phyloP scores from a whole-genome alignment of 805 yeast genomes.

The Spencermartinsiella europaea region DNA sequence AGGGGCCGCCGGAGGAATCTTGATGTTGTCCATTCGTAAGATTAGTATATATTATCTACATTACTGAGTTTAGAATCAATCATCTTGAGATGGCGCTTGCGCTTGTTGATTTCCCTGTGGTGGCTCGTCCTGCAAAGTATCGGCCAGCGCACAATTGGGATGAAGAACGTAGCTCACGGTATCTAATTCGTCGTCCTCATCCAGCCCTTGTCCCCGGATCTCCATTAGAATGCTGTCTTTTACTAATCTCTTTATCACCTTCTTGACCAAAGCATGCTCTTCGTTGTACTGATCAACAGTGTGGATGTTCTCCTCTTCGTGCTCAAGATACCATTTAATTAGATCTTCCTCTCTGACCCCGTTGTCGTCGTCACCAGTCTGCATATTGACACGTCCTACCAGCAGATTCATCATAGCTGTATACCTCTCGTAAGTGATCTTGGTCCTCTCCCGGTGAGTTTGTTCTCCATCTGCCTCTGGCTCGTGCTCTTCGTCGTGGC shows the following conservation, averaged over 20 bases:
- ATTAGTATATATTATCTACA: too few species aligned
- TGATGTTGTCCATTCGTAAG: too few species aligned
- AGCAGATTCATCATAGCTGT: conserved; percentile 76
- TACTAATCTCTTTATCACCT: conserved; percentile 77
- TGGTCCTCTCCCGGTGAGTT: conserved; percentile 33
- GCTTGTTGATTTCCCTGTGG: background rate
- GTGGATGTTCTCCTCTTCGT: conserved; percentile 63
- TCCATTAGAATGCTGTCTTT: conserved; percentile 80
- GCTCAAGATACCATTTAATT: conserved; percentile 75
- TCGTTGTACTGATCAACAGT: conserved; percentile 65
- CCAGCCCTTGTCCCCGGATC: conserved; percentile 43
- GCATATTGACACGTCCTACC: conserved; percentile 59
- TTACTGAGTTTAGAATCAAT: too few species aligned
- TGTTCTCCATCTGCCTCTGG: conserved; percentile 3
- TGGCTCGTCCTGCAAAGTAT: background rate
- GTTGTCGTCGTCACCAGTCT: conserved; percentile 37
- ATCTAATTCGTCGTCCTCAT: conserved; percentile 27
- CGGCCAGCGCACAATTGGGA: conserved; percentile 27
- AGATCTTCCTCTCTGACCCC: conserved; percentile 68
- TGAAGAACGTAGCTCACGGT: conserved; percentile 28
- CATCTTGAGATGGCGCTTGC: background rate
- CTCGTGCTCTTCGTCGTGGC: conserved; percentile 9
- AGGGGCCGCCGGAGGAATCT: too few species aligned
- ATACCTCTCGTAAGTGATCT: conserved; percentile 81
- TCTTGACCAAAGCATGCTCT: conserved; percentile 67